Evolutionary conservation across 73 alveolate species (phyloP), one percentile per base, ranked within the genome.

Genomic region (Uronychia binucleata): DNA sequence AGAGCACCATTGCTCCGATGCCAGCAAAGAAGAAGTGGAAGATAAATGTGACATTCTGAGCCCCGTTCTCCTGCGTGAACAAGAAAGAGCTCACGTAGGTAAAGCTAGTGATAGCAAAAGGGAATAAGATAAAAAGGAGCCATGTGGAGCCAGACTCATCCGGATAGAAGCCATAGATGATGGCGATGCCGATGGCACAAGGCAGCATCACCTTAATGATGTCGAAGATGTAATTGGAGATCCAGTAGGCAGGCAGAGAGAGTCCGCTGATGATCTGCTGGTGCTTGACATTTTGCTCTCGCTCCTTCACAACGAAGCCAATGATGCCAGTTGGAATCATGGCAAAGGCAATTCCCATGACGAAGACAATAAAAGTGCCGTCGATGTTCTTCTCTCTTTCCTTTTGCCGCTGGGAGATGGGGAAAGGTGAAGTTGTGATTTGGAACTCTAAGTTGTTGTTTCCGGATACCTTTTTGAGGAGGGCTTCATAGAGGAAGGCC

Each of bases 271-370:
- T 96, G 67, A 94, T 78, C 85, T 95, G 95, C 90, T 94, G 90
- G 89, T 98, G 99, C 74, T 95, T 96, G 13, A 92, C 26, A 29
- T 78, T 92, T 35, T 91, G 89, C 85, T 90, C 97, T 86, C 96
- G 90, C 89, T 98, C 99, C 30, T 88, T 89, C 33, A 97, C 87
- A 58, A 95, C 85, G 75, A 91, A 87, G 26, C 96, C 90, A 25
- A 97, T 88, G 33, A 97, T 90, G 88, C 93, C 88, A 28, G 99
- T 91, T 0, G 99, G 99, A 34, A 97, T 95, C 34, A 97, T 89
- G 19, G 99, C 90, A 80, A 97, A 94, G 28, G 98, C 99, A 27
- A 97, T 91, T 5, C 98, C 92, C 30, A 97, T 78, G 57, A 92
- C 93, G 79, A 97, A 89, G 58, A 90, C 89, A 0, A 90, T 89